These are phyloP conservation scores for Coemansia aciculifera DNA, from an alignment of 192 early-diverging fungal species.

Conservation along the genomic window DNA sequence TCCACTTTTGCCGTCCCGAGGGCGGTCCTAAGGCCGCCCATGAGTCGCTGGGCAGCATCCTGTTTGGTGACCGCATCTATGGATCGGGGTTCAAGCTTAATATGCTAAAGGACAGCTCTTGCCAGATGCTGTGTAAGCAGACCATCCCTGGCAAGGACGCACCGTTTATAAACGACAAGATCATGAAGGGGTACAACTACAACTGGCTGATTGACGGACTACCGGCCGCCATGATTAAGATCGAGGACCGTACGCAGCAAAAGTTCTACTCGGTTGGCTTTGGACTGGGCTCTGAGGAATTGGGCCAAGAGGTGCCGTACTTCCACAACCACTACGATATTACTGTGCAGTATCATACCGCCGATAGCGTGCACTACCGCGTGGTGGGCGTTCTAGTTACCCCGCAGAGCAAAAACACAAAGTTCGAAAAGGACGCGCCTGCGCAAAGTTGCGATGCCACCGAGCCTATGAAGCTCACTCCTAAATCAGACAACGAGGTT, in stretches of 20 bases:
- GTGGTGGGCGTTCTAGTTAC: slow-evolving; percentile 86
- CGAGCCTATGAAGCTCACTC: slow-evolving; percentile 51
- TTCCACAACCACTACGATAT: slow-evolving; percentile 92
- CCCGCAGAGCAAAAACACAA: slow-evolving; percentile 64
- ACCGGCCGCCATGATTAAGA: slow-evolving; percentile 69
- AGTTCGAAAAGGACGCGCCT: slow-evolving; percentile 21
- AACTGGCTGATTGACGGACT: slow-evolving; percentile 93
- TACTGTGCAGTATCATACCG: slow-evolving; percentile 76
- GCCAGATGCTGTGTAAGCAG: slow-evolving; percentile 66
- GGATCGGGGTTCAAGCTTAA: slow-evolving; percentile 76
- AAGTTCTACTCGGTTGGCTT: slow-evolving; percentile 78
- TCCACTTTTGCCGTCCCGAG: slow-evolving; percentile 83
- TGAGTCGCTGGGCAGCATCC: slow-evolving; percentile 86
- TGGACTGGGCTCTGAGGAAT: slow-evolving; percentile 62
- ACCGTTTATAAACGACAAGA: slow-evolving; percentile 84
- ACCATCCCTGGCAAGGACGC: slow-evolving; percentile 71
- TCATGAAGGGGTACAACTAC: slow-evolving; percentile 71
- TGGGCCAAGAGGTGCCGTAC: slow-evolving; percentile 38
- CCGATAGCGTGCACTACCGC: slow-evolving; percentile 63
- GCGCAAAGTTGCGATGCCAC: slow-evolving; percentile 36
- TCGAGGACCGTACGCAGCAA: slow-evolving; percentile 57
- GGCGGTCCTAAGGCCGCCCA: slow-evolving; percentile 62
- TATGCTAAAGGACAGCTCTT: slow-evolving; percentile 61
- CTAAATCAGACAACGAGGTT: slow-evolving; percentile 43
- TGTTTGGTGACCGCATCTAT: slow-evolving; percentile 95